phyloP scores from a whole-genome alignment of 208 protist genomes.

The Leptomonas pyrrhocoris region DNA sequence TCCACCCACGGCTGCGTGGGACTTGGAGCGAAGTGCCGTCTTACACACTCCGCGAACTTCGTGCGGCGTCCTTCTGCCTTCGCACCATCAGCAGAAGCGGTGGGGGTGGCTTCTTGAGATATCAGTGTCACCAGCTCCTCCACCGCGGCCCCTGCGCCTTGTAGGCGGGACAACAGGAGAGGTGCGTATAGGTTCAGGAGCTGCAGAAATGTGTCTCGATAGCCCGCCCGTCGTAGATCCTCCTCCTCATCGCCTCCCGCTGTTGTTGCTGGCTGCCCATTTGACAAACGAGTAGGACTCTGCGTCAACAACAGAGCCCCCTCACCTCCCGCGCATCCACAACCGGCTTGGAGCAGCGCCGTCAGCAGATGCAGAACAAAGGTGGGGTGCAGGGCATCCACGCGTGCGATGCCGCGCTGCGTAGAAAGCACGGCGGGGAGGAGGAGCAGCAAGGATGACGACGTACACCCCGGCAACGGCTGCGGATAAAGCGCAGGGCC shows the following conservation, averaged over 20 bases:
- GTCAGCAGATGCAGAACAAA: constrained; percentile 25
- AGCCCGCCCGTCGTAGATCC: background rate
- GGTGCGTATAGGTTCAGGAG: constrained; percentile 19
- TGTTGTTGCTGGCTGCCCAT: background rate
- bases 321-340: background rate
- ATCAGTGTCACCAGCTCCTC: background rate
- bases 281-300: background rate
- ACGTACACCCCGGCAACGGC: background rate
- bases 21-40: background rate
- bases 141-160: background rate
- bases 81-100: too few species aligned
- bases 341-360: constrained; percentile 12
- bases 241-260: too few species aligned
- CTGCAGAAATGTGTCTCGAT: constrained; percentile 8
- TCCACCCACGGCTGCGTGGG: background rate
- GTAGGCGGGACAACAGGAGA: background rate
- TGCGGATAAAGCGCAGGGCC: too few species aligned
- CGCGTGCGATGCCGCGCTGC: constrained; percentile 12
- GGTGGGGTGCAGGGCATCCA: constrained; percentile 18
- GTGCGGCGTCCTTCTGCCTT: background rate
- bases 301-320: background rate
- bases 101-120: background rate
- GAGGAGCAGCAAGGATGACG: too few species aligned
- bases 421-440: constrained; percentile 20
- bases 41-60: background rate